Base-by-base conservation (phyloP, 371 early-diverging fungal genomes). In the Mortierella polycephala region DNA sequence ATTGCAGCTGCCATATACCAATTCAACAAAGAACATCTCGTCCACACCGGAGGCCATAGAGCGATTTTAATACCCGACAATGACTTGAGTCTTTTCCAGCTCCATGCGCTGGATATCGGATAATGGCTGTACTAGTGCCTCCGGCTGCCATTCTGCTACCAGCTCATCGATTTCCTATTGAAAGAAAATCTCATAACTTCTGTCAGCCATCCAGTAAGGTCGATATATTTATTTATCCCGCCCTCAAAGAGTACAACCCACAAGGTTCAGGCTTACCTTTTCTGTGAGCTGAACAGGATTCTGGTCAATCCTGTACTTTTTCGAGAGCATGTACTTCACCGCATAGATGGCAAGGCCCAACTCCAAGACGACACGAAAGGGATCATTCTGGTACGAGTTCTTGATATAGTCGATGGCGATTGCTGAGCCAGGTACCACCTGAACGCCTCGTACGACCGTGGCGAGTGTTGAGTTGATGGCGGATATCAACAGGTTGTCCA, bases 81-180 rank as follows among this genome's bases (percentile, higher is more conserved):
- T 91, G 30, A 94, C 74, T 21, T 95, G 93, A 3, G 89, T 83
- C 81, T 91, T 92, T 20, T 94, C 95, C 42, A 98, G 84, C 30
- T 95, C 93, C 55, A 89, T 82, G 59, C 86, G 86, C 69, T 96
- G 93, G 66, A 87, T 85, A 14, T 89, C 90, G 18, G 90, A 88
- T 37, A 96, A 77, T 10, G 85, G 81, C 13, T 96, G 93, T 14
- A 94, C 96, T 7, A 99, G 85, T 18, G 98, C 94, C 84, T 98
- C 98, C 6, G 99, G 98, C 64, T 92, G 91, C 99, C 99, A 99
- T 73, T 97, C 98, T 49, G 94, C 92, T 14, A 96, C 91, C 20
- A 98, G 89, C 66, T 98, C 98, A 82, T 98, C 94, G 55, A 96
- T 88, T 83, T 97, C 98, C 94, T 93, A 76, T 30, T 30, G 30